phyloP scores from a whole-genome alignment of 2,329 filamentous ascomycete species.

The Paraconiothyrium sp. region DNA sequence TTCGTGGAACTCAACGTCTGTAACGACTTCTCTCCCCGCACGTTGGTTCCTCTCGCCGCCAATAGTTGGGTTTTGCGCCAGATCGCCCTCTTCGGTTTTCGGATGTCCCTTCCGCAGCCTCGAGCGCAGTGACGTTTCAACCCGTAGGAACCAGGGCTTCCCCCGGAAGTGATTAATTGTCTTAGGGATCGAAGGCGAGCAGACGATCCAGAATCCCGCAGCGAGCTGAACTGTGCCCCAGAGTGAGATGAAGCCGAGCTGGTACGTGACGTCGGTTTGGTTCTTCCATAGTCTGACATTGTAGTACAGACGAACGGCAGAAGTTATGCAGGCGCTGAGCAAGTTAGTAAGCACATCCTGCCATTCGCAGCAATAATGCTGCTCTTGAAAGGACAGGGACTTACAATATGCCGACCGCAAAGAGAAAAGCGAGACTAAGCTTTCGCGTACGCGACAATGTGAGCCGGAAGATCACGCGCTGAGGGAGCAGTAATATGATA shows the following conservation, averaged over 20 bases:
- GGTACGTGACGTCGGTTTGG: constrained; percentile 3
- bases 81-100: not conserved
- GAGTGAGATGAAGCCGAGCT: not conserved
- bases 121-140: not conserved
- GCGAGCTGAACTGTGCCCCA: constrained; percentile 5
- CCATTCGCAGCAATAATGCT: too few species aligned
- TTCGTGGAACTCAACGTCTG: not conserved
- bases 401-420: constrained; percentile 5
- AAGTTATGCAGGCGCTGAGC: constrained; percentile 5
- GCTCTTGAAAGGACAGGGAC: not conserved
- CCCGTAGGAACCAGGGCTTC: not conserved
- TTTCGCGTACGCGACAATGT: not conserved
- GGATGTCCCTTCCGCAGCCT: not conserved
- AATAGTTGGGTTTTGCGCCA: not conserved
- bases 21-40: not conserved
- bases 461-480: not conserved
- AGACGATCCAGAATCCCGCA: not conserved
- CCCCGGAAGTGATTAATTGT: not conserved
- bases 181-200: constrained; percentile 1
- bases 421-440: not conserved
- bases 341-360: not conserved
- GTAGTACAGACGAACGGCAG: constrained; percentile 9
- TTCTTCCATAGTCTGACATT: constrained; percentile 3
- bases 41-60: not conserved
- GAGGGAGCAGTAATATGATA: not conserved